phyloP scores from a whole-genome alignment of 2,329 filamentous ascomycete species.

The Coniochaeta sp. region DNA sequence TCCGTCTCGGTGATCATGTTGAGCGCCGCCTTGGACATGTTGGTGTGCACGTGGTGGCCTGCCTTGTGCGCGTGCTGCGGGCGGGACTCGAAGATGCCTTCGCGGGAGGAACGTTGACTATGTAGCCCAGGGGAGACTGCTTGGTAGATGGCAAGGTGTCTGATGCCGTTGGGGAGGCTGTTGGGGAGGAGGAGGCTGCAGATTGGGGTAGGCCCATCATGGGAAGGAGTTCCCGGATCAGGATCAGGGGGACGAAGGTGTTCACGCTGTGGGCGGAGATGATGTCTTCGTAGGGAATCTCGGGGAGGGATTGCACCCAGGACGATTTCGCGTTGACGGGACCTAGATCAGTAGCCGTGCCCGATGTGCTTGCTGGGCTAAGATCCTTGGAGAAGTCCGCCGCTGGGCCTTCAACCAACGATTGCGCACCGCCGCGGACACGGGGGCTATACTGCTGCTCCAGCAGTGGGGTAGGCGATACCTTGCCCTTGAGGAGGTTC shows the following conservation, averaged over 20 bases:
- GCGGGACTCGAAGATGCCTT: constrained; percentile 23
- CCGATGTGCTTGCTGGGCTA: too few species aligned
- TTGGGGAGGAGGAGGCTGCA: not conserved
- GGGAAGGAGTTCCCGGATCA: constrained; percentile 27
- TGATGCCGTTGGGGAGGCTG: too few species aligned
- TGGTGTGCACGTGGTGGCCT: constrained; percentile 29
- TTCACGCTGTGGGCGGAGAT: constrained; percentile 29
- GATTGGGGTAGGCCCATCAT: constrained; percentile 14
- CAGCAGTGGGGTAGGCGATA: not conserved
- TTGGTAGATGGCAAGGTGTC: too few species aligned
- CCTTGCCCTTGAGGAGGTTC: not conserved
- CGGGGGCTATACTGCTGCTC: constrained; percentile 1
- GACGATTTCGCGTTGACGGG: constrained; percentile 18
- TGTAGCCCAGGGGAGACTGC: too few species aligned
- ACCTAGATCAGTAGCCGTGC: constrained; percentile 7
- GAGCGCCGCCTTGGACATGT: constrained; percentile 31
- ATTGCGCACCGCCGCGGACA: constrained; percentile 11
- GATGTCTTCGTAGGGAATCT: constrained; percentile 31
- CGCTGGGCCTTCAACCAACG: constrained; percentile 5
- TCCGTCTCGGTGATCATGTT: constrained; percentile 34
- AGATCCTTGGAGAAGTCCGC: too few species aligned
- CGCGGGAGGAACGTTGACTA: constrained; percentile 28
- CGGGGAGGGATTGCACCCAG: constrained; percentile 24
- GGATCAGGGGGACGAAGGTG: constrained; percentile 28
- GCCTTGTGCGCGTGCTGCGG: constrained; percentile 15